Conservation (phyloP, 78 protist species). For the Anaeramoeba ignava region DNA sequence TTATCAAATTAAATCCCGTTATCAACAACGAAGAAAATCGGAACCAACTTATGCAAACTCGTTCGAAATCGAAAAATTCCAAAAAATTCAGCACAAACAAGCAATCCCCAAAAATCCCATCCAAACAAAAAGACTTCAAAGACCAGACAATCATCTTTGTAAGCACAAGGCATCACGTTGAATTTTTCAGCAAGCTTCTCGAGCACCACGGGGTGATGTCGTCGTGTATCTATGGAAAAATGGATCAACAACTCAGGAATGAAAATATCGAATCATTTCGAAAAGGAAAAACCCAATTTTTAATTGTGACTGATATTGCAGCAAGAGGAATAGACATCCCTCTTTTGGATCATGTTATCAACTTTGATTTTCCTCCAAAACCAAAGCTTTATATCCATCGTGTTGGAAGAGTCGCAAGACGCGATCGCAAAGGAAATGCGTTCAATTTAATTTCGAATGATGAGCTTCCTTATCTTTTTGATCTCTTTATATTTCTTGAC, state of each 20-base stretch:
- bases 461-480: slow-evolving; percentile 17
- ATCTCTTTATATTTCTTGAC: background rate
- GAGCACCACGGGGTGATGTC: background rate
- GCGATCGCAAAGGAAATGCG: slow-evolving; percentile 65
- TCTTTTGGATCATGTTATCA: slow-evolving; percentile 87
- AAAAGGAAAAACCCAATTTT: background rate
- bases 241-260: background rate
- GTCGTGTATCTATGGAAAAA: background rate
- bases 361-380: slow-evolving; percentile 88
- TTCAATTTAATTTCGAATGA: background rate
- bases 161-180: background rate
- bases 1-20: no score
- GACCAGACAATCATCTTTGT: background rate
- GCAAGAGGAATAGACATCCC: slow-evolving; percentile 76
- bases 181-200: background rate
- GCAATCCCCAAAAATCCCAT: no score
- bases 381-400: slow-evolving; percentile 97
- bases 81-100: background rate
- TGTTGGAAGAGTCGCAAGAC: slow-evolving; percentile 97
- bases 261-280: background rate
- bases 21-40: background rate
- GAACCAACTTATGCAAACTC: background rate
- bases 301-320: background rate
- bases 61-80: background rate
- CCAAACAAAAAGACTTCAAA: background rate